A percentile compares a stretch with the other conserved stretches of the same genome.
These are phyloP conservation scores for Ambrosia artemisiifolia DNA, from an alignment of 129 eudicot species.

Conservation along the genomic window DNA sequence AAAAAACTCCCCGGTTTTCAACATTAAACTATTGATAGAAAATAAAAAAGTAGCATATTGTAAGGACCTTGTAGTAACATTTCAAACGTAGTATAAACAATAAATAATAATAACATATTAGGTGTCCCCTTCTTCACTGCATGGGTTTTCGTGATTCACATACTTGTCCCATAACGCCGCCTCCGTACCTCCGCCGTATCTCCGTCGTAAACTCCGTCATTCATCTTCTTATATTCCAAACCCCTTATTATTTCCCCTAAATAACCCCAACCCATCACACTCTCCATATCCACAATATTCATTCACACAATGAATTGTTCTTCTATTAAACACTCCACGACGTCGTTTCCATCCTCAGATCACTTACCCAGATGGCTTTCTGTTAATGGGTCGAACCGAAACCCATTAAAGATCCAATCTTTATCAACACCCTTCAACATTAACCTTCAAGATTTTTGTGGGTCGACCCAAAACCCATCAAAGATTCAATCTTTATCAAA, in stretches of 20 bases:
- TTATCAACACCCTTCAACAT: not conserved
- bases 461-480: not conserved
- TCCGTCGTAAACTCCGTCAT: conserved; percentile 21
- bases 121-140: conserved; percentile 21
- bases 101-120: not conserved
- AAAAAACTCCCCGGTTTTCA: too few relatives aligned
- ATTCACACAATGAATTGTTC: conserved; percentile 27
- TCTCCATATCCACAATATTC: not conserved
- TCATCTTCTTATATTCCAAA: conserved; percentile 19
- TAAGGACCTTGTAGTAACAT: not conserved
- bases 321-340: conserved; percentile 11
- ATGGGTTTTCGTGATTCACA: conserved; percentile 25
- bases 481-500: conserved; percentile 1
- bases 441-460: too few relatives aligned
- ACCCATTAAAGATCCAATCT: conserved; percentile 12
- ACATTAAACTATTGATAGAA: too few relatives aligned
- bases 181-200: conserved; percentile 15
- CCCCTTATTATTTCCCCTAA: not conserved
- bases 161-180: conserved; percentile 2
- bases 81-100: conserved; percentile 4
- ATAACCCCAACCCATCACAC: conserved; percentile 3
- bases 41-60: not conserved
- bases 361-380: conserved; percentile 27
- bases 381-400: not conserved
- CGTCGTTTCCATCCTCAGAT: conserved; percentile 15